Base-by-base conservation (phyloP, 441 rosid genomes). In the Erysimum pusillum region DNA sequence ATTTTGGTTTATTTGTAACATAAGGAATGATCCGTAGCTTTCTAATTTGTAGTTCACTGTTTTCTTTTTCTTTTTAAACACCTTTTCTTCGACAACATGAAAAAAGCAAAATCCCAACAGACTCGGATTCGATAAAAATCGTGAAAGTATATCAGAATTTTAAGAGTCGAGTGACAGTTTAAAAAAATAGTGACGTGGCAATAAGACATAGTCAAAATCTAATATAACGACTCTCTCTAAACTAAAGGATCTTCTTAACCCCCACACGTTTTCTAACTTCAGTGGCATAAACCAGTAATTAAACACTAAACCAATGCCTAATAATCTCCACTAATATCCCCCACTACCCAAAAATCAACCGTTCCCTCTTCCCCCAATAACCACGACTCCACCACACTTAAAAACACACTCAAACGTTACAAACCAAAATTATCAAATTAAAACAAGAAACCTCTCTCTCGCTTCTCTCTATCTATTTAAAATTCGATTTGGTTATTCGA, bases 181-280 rank as follows among this genome's bases (percentile, higher is more conserved):
- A 58, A 45, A 58, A 35, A 13, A 14, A 13, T 22, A 36, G 34
- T 32, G 46, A 73, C 45, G 45, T 53, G 63, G 71, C 28, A 56
- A 22, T 59, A 11, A 28, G 78, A 76, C 48, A 48, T 28, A 11
- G 69, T 76, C 79, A 69, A 62, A 76, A 76, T 60, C 69, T 32
- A 51, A 39, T 28, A 3, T 25, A 49, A 76, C 79, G 35, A 61
- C 46, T 68, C 69, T 22, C 44, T 51, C 79, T 68, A 68, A 67
- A 68, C 46, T 49, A 39, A 75, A 67, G 74, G 79, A 59, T 75
- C 68, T 49, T 61, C 63, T 60, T 49, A 76, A 69, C 70, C 69
- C 68, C 20, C 70, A 52, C 75, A 76, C 79, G 69, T 62, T 60
- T 44, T 68, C 38, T 11, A 51, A 60, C 46, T 10, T 1, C n/a